phyloP scores from a whole-genome alignment of 225 moss, liverwort and hornwort genomes.

The Climacium dendroides region DNA sequence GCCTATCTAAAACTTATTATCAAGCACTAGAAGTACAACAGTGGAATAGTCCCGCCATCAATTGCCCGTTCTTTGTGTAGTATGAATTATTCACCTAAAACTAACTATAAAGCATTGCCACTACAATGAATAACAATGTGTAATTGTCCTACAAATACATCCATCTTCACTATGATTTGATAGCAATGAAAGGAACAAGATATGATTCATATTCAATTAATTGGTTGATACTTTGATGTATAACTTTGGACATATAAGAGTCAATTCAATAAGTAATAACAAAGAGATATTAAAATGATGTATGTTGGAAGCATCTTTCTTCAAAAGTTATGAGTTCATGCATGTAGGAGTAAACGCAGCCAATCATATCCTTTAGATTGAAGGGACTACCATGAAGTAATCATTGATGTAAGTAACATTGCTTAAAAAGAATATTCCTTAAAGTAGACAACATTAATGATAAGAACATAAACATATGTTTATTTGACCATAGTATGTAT shows the following conservation, averaged over 20 bases:
- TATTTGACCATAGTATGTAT: too few relatives aligned
- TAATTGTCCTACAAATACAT: neutral
- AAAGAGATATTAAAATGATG: neutral
- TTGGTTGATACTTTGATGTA: neutral
- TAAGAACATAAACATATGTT: neutral
- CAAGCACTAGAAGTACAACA: too few relatives aligned
- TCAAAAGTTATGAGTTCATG: neutral
- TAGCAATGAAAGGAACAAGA: neutral
- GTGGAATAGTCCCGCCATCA: too few relatives aligned
- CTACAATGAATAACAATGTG: neutral
- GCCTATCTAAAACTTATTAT: too few relatives aligned
- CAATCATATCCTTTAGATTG: neutral
- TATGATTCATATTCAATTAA: neutral
- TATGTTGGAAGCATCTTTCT: neutral
- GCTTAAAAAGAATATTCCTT: neutral
- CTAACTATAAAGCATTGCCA: neutral
- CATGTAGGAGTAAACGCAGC: rapidly evolving
- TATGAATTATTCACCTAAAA: neutral
- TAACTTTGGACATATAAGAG: neutral
- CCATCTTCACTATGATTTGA: neutral
- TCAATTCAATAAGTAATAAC: neutral
- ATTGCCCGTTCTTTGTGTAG: rapidly evolving
- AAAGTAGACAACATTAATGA: neutral
- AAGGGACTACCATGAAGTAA: neutral
- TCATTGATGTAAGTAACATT: neutral